phyloP scores from a whole-genome alignment of 305 asterid genomes.

The Lippia alba region DNA sequence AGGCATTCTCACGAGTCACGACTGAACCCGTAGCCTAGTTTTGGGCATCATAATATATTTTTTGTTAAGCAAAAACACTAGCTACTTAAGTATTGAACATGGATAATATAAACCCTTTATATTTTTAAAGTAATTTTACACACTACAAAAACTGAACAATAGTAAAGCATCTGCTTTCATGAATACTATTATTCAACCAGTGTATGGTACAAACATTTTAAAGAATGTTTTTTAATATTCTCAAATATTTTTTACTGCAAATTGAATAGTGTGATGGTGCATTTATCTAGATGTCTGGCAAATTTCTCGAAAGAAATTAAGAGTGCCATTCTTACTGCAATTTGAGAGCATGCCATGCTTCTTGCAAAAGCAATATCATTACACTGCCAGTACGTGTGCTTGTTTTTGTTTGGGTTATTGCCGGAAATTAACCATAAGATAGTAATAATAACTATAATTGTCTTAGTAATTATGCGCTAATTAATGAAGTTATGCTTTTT shows the following conservation, averaged over 20 bases:
- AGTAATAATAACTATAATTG: background rate
- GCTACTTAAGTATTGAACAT: too few relatives aligned
- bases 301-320: constrained; percentile 3
- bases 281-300: constrained; percentile 5
- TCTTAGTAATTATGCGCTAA: too few relatives aligned
- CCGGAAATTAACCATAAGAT: constrained; percentile 17
- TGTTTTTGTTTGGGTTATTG: constrained; percentile 5
- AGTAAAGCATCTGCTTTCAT: constrained; percentile 28
- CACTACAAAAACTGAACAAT: background rate
- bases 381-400: constrained; percentile 39
- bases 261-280: background rate
- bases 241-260: background rate
- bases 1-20: too few relatives aligned
- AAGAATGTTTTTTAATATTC: background rate
- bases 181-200: background rate
- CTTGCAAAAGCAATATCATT: constrained; percentile 47
- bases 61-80: too few relatives aligned
- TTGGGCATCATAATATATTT: too few relatives aligned
- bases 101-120: too few relatives aligned
- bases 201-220: background rate
- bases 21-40: too few relatives aligned
- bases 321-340: constrained; percentile 31
- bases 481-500: too few relatives aligned
- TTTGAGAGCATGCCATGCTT: constrained; percentile 56
- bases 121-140: too few relatives aligned